Base-by-base conservation (phyloP, 257 asterid species). In the Jasminum sambac region DNA sequence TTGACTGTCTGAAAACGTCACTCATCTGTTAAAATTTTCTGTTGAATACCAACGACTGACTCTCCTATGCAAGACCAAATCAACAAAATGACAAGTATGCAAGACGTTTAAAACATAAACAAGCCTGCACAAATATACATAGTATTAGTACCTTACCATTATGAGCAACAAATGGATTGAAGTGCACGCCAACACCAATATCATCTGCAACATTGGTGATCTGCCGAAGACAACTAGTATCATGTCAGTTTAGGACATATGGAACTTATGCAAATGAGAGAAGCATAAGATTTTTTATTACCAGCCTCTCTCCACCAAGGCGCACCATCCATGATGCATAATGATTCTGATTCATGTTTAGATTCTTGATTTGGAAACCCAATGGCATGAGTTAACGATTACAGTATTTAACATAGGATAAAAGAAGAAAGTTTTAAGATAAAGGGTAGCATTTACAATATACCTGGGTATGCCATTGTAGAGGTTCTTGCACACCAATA, bases 381-480 rank as follows among this genome's bases (percentile, higher is more conserved):
- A 55, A 72, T 36, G 71, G 3, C 39, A 14, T 57, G 40, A 26
- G 67, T 74, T 78, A 79, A 80, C 67, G 63, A 8, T 30, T 24
- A 63, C 66, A 63, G 39, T 62, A 77, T 34, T 63, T 40, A 63
- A 46, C 59, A 66, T 39, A 36, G 42, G 57, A 42, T 14, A 43
- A 48, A 74, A 39, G 50, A 75, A 57, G 70, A 66, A 67, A 64
- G 24, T 11, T 68, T 42, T 43, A 39, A 75, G 7, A 39, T 64
- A 17, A 58, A 17, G 19, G 38, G 52, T 57, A 68, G 76, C 62
- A 77, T 66, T 50, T 50, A 44, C 74, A 77, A 67, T 63, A 59
- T 72, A 89, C 98, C 96, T 87, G 82, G 8, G 87, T 61, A 67
- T 95, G 99, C 98, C 99, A 91, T 82, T 88, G 88, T 61, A 43